Percentiles rank a stretch among this genome's conserved stretches.
phyloP scores from a whole-genome alignment of 1,284 basidiomycete species.

The Heliocybe sulcata region DNA sequence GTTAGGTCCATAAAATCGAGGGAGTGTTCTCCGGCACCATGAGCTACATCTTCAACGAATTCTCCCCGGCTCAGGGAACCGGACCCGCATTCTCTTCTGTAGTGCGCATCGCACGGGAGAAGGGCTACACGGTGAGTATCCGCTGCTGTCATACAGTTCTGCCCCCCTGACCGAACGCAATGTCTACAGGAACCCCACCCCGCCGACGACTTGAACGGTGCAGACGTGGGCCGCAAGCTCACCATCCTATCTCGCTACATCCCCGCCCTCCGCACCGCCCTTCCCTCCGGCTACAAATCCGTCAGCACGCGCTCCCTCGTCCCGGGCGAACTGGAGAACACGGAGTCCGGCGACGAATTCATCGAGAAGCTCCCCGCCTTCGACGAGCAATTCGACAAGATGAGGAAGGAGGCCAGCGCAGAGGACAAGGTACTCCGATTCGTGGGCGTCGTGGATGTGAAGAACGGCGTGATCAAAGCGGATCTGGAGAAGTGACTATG shows the following conservation, averaged over 20 bases:
- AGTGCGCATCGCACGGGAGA: conserved; percentile 83
- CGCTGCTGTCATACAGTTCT: neutral
- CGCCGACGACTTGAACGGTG: conserved; percentile 92
- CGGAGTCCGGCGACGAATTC: conserved; percentile 77
- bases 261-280: conserved; percentile 39
- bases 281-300: conserved; percentile 69
- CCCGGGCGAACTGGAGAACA: conserved; percentile 64
- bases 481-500: conserved; percentile 72
- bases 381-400: conserved; percentile 73
- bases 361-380: conserved; percentile 76
- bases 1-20: conserved; percentile 70
- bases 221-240: conserved; percentile 95
- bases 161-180: neutral
- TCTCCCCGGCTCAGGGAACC: conserved; percentile 57
- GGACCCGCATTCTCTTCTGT: conserved; percentile 82
- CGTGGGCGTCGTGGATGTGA: conserved; percentile 90
- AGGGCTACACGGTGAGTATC: conserved; percentile 82
- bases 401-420: conserved; percentile 71
- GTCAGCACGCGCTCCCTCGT: conserved; percentile 86
- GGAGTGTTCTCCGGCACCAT: conserved; percentile 93
- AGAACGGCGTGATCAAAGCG: conserved; percentile 71
- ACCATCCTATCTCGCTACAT: conserved; percentile 89
- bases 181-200: conserved; percentile 85
- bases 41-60: conserved; percentile 99
- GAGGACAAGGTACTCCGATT: conserved; percentile 86